Percentiles rank a stretch among this genome's conserved stretches.
Conservation (phyloP, 306 rosid species). For the Amphicarpaea edgeworthii region DNA sequence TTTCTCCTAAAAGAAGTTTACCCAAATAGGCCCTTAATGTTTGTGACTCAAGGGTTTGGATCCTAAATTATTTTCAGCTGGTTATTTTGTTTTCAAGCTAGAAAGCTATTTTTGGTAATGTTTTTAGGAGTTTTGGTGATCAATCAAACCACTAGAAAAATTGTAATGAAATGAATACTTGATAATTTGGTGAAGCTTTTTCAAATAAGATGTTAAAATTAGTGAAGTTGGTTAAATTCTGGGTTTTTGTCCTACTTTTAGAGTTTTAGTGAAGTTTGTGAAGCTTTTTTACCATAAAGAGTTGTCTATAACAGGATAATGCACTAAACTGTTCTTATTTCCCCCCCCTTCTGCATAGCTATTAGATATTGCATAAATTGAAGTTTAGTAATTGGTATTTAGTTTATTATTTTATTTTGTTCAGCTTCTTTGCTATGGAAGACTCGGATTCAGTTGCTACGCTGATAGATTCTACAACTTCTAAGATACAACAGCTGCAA, state of each 20-base stretch:
- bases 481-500: constrained; percentile 96
- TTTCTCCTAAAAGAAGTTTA: no score
- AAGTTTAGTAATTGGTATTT: constrained; percentile 32
- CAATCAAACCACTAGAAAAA: background rate
- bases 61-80: background rate
- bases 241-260: background rate
- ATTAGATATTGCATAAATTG: constrained; percentile 6
- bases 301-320: constrained; percentile 6
- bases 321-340: background rate
- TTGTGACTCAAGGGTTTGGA: background rate
- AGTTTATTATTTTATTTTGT: constrained; percentile 35
- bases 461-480: constrained; percentile 84
- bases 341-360: no score
- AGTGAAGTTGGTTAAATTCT: background rate
- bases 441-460: constrained; percentile 75
- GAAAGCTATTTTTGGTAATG: background rate
- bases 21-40: no score
- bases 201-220: background rate
- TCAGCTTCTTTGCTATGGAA: constrained; percentile 79
- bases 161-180: background rate
- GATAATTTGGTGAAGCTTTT: constrained; percentile 8
- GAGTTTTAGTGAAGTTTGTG: background rate
- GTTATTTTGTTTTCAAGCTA: background rate
- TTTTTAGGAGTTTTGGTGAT: background rate
- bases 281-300: background rate